These are phyloP conservation scores for Trichosanthes truncata DNA, from an alignment of 306 rosid species.

Conservation along the genomic window DNA sequence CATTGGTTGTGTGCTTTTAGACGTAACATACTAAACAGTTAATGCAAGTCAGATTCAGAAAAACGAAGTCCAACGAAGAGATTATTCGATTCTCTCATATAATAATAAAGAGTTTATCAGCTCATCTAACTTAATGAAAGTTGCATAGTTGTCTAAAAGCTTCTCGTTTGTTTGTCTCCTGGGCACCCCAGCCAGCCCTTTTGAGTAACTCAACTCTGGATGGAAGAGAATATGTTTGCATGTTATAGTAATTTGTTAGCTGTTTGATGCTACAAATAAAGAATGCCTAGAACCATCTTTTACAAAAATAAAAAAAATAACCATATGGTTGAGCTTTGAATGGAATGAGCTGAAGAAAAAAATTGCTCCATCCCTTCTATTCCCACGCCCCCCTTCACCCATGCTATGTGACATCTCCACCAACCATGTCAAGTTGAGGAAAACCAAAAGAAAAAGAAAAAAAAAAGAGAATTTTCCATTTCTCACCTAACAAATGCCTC, in stretches of 20 bases:
- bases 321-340: not conserved
- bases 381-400: not conserved
- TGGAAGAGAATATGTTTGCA: not conserved
- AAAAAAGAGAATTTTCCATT: not conserved
- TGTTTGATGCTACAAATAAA: slow-evolving; percentile 4
- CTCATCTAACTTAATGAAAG: too few relatives aligned
- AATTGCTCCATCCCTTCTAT: slow-evolving; percentile 6
- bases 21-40: too few relatives aligned
- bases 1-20: too few relatives aligned
- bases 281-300: slow-evolving; percentile 1
- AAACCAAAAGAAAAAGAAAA: not conserved
- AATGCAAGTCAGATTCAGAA: too few relatives aligned
- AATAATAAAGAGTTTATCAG: too few relatives aligned
- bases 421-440: not conserved
- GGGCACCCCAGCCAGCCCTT: too few relatives aligned
- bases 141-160: too few relatives aligned
- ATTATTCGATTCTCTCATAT: too few relatives aligned
- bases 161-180: too few relatives aligned
- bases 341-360: slow-evolving; percentile 11
- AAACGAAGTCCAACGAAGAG: too few relatives aligned
- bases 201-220: not conserved
- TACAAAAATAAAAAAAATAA: not conserved
- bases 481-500: not conserved
- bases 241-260: not conserved
- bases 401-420: not conserved